Evolutionary conservation across 306 rosid species (phyloP).

Genomic region (Arachis hypogaea): DNA sequence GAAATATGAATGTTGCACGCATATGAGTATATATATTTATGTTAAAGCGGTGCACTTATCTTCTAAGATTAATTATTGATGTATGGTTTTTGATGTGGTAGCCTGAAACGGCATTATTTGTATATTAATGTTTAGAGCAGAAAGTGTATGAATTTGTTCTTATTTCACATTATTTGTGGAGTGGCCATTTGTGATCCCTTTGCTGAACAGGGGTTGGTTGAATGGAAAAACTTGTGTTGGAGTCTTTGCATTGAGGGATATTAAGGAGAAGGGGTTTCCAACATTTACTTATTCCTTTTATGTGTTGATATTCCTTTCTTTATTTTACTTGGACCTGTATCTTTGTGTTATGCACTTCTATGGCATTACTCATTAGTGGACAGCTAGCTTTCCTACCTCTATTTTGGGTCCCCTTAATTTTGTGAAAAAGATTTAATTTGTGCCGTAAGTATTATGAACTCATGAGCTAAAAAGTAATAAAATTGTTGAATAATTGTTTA

Average conservation of each 20-base stretch:
- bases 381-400: too few species aligned
- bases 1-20: constrained; percentile 22
- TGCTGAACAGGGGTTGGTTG: constrained; percentile 86
- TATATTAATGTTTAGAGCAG: constrained; percentile 3
- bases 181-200: constrained; percentile 26
- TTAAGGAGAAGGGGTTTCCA: constrained; percentile 72
- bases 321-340: constrained; percentile 17
- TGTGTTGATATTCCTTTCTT: constrained; percentile 33
- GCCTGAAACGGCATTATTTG: constrained; percentile 16
- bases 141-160: constrained; percentile 27
- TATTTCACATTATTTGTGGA: constrained; percentile 23
- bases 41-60: not conserved
- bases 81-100: constrained; percentile 25
- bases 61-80: constrained; percentile 14
- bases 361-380: not conserved
- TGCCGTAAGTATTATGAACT: too few species aligned
- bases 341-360: not conserved
- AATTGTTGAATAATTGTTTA: too few species aligned
- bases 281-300: constrained; percentile 27
- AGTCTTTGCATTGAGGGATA: constrained; percentile 84
- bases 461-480: too few species aligned
- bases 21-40: not conserved
- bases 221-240: constrained; percentile 99
- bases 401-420: too few species aligned
- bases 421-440: too few species aligned